Evolutionary conservation across 345 rosid species (phyloP).

Genomic region (Clausena lansium): DNA sequence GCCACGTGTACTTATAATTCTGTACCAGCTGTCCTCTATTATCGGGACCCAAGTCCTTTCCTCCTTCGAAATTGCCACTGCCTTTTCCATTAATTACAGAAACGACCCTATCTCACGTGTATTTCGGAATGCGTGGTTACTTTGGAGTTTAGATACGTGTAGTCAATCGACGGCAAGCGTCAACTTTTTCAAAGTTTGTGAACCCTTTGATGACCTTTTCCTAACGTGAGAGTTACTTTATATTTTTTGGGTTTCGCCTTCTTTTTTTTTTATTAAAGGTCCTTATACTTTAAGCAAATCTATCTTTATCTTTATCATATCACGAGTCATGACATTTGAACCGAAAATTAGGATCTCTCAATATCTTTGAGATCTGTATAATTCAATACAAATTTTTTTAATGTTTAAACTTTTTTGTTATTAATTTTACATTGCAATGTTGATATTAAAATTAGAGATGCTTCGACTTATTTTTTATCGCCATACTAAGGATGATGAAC

Average conservation of each 20-base stretch:
- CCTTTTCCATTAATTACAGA: constrained; percentile 11
- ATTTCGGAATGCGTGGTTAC: not conserved
- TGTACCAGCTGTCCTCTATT: constrained; percentile 24
- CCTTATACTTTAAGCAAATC: not conserved
- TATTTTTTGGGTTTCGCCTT: not conserved
- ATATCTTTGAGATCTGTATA: not conserved
- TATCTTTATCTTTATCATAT: not conserved
- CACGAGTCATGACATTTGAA: not conserved
- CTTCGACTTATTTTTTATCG: no score
- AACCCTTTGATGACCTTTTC: constrained; percentile 11
- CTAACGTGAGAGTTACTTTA: not conserved
- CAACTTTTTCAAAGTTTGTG: not conserved
- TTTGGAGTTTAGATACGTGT: not conserved
- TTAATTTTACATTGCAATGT: no score
- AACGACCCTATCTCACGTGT: not conserved
- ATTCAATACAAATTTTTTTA: not conserved
- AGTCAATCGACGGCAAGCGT: not conserved
- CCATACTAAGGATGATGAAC: no score
- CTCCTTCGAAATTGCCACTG: not conserved
- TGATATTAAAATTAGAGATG: no score
- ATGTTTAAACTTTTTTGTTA: not conserved
- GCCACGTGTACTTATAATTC: constrained; percentile 13
- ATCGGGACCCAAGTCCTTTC: not conserved
- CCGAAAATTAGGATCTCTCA: not conserved
- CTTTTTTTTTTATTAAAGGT: not conserved